A percentile compares a stretch with the other conserved stretches of the same genome.
phyloP scores from a whole-genome alignment of 1,139 yeast genomes.

The Scheffersomyces quercinus region DNA sequence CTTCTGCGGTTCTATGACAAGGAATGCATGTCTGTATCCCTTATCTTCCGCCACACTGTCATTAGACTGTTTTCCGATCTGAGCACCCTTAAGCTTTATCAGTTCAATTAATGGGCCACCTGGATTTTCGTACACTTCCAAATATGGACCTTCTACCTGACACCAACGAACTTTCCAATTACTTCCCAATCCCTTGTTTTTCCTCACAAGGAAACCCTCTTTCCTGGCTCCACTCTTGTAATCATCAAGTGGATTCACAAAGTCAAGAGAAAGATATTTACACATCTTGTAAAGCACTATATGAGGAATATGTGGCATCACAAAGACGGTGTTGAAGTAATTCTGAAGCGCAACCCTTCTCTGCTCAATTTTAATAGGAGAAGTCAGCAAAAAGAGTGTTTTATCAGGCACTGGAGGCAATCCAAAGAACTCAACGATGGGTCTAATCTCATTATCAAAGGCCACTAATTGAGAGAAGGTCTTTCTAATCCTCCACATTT shows the following conservation, averaged over 20 bases:
- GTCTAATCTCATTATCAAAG: slow-evolving; percentile 59
- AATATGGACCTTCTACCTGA: slow-evolving; percentile 62
- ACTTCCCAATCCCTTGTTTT: slow-evolving; percentile 55
- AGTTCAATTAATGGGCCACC: slow-evolving; percentile 61
- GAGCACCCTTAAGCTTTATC: slow-evolving; percentile 57
- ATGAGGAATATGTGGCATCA: slow-evolving; percentile 64
- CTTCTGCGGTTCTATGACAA: slow-evolving; percentile 65
- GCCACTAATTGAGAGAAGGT: slow-evolving; percentile 53
- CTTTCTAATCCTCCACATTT: slow-evolving; percentile 73
- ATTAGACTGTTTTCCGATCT: slow-evolving; percentile 64
- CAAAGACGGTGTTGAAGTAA: slow-evolving; percentile 60
- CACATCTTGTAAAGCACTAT: slow-evolving; percentile 57
- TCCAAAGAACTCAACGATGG: slow-evolving; percentile 56
- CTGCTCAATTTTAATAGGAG: slow-evolving; percentile 66
- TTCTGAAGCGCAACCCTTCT: slow-evolving; percentile 57
- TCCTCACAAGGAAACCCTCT: slow-evolving; percentile 69
- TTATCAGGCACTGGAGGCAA: slow-evolving; percentile 66
- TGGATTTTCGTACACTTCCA: slow-evolving; percentile 63
- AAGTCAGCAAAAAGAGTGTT: slow-evolving; percentile 51
- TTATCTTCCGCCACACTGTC: slow-evolving; percentile 65
- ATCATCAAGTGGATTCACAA: slow-evolving; percentile 64
- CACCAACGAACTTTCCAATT: slow-evolving; percentile 80
- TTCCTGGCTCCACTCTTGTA: slow-evolving; percentile 56
- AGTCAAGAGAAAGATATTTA: slow-evolving; percentile 66
- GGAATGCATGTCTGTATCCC: slow-evolving; percentile 77